Percentiles rank a stretch among this genome's conserved stretches.
Evolutionary conservation across 2,329 filamentous ascomycete genomes (phyloP).

Genomic region (Xylariaceae sp.): DNA sequence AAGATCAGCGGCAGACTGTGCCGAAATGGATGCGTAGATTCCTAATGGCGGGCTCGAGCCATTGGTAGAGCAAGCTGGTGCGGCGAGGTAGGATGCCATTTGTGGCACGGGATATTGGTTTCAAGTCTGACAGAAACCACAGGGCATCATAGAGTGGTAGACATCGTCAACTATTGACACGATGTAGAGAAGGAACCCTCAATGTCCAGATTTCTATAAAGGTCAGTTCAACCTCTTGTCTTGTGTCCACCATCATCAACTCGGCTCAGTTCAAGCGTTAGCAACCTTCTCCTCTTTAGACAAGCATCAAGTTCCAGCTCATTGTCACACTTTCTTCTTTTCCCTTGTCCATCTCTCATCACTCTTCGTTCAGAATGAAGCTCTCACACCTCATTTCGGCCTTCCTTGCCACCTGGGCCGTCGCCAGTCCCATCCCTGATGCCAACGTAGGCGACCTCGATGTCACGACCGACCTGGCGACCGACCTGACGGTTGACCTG

Average conservation of each 20-base stretch:
- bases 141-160: no score
- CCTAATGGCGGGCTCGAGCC: no score
- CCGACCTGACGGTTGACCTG: background rate
- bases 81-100: no score
- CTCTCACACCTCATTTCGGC: conserved; percentile 16
- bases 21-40: no score
- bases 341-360: conserved; percentile 1
- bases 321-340: background rate
- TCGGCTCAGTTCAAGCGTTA: background rate
- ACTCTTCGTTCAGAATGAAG: conserved; percentile 12
- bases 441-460: no score
- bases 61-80: no score
- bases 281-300: background rate
- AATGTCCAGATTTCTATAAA: background rate
- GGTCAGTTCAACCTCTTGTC: background rate
- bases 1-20: no score
- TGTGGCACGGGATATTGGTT: no score
- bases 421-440: conserved; percentile 10
- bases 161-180: background rate
- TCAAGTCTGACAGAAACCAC: no score
- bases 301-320: background rate
- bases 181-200: background rate
- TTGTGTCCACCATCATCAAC: background rate
- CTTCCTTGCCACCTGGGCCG: conserved; percentile 14
- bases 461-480: no score